Base-by-base conservation (phyloP, 345 rosid genomes). In the Salix brachista region DNA sequence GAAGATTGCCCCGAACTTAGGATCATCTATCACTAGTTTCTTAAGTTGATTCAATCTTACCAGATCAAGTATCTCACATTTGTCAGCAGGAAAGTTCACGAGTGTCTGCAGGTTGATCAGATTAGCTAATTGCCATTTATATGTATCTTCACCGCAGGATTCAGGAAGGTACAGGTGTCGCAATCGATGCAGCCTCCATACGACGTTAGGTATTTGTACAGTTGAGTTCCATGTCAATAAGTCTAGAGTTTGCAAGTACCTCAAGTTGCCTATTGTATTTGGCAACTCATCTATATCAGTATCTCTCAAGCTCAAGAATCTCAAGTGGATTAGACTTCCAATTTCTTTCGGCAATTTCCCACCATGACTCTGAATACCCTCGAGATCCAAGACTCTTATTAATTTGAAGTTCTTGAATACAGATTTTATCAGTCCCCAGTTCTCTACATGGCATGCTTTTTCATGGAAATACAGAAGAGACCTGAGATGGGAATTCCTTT, bases 251-350 rank as follows among this genome's bases (percentile, higher is more conserved):
- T 80, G 79, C 77, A 85, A 50, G 34, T 26, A 26, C 70, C 48
- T 65, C 68, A 85, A 81, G 48, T 78, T 80, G 3, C 84, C 88
- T 17, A 85, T 46, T 25, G 79, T 67, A 32, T 41, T 17, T 16
- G 86, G 78, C 77, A 85, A 21, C 73, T 46, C 36, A 1, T 48
- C 8, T 16, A 74, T 39, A 3, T 6, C 50, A 39, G 60, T 44
- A 1, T 3, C 62, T 11, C 76, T 65, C 52, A 81, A 19, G 61
- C 80, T 71, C 56, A 80, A 70, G 72, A 76, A 83, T 70, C 80
- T 80, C 61, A 85, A 73, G 34, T 82, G 88, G 18, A 85, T 80
- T 64, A 89, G 83, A 5, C 72, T 66, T 0, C 89, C 84, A 6
- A 85, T 75, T 19, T 12, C 78, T 62, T 69, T 61, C 0, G 80